Evolutionary conservation across 345 rosid species (phyloP).

Genomic region (Eucalyptus rudis): DNA sequence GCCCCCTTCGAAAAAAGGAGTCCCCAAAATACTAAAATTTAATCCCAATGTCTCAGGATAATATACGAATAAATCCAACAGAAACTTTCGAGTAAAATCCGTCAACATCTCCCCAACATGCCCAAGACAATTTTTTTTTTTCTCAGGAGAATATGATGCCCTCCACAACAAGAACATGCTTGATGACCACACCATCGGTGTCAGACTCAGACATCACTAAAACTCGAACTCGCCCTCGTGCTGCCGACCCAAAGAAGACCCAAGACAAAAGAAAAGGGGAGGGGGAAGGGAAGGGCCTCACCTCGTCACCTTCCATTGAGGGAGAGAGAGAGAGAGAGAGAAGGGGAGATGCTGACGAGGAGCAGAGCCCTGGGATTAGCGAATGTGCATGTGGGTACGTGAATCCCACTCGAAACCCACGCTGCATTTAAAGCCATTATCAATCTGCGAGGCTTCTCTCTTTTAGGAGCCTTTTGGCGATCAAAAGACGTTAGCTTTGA

Average conservation of each 20-base stretch:
- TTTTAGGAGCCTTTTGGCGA: not conserved
- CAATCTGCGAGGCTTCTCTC: not conserved
- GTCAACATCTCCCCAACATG: not conserved
- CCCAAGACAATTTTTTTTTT: not conserved
- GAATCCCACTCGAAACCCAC: conserved; percentile 38
- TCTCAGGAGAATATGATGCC: not conserved
- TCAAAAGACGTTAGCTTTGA: not conserved
- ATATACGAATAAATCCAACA: not conserved
- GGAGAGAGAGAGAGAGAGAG: not conserved
- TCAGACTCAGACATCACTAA: not conserved
- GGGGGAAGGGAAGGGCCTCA: not conserved
- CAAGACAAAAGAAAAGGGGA: not conserved
- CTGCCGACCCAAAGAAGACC: not conserved
- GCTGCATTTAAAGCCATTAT: not conserved
- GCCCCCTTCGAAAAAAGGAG: not conserved
- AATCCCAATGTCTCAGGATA: not conserved
- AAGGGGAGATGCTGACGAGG: conserved; percentile 7
- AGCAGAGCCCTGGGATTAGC: not conserved
- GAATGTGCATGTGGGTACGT: conserved; percentile 1
- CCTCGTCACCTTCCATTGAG: not conserved
- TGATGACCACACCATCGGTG: not conserved
- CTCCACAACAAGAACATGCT: not conserved
- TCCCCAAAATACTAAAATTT: not conserved
- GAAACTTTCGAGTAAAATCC: not conserved
- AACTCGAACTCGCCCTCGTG: not conserved